phyloP scores from a whole-genome alignment of 805 yeast genomes.

The Wickerhamiella australiensis region DNA sequence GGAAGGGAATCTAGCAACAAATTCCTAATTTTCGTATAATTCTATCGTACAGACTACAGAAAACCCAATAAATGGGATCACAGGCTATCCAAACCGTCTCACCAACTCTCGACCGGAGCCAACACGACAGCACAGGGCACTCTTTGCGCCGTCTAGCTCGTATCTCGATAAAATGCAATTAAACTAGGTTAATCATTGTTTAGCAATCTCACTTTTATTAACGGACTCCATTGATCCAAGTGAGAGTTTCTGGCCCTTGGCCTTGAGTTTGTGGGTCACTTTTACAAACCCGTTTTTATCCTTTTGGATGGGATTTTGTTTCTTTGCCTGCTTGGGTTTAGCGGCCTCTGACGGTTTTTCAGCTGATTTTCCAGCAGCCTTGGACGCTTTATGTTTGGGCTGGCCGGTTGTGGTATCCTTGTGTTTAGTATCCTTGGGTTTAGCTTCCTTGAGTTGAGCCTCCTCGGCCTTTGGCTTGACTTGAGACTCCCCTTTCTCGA shows the following conservation, averaged over 20 bases:
- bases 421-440: background rate
- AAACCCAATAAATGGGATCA: too few species aligned
- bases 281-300: slow-evolving; percentile 38
- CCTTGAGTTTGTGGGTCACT: slow-evolving; percentile 29
- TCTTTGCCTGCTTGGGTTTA: slow-evolving; percentile 8
- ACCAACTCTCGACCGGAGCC: too few species aligned
- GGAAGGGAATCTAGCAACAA: too few species aligned
- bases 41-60: too few species aligned
- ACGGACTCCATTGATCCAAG: background rate
- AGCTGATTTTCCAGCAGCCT: too few species aligned
- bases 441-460: background rate
- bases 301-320: slow-evolving; percentile 22
- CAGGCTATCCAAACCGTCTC: too few species aligned
- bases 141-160: too few species aligned
- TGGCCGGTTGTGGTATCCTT: too few species aligned
- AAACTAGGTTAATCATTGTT: background rate
- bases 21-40: too few species aligned
- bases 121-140: too few species aligned
- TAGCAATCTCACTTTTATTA: slow-evolving; percentile 1
- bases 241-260: slow-evolving; percentile 3
- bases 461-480: background rate
- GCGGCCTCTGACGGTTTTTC: background rate
- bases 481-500: background rate
- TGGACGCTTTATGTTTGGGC: background rate
- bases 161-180: background rate